A percentile compares a stretch with the other conserved stretches of the same genome.
Evolutionary conservation across 805 yeast genomes (phyloP).

Genomic region (Candida ulmi): DNA sequence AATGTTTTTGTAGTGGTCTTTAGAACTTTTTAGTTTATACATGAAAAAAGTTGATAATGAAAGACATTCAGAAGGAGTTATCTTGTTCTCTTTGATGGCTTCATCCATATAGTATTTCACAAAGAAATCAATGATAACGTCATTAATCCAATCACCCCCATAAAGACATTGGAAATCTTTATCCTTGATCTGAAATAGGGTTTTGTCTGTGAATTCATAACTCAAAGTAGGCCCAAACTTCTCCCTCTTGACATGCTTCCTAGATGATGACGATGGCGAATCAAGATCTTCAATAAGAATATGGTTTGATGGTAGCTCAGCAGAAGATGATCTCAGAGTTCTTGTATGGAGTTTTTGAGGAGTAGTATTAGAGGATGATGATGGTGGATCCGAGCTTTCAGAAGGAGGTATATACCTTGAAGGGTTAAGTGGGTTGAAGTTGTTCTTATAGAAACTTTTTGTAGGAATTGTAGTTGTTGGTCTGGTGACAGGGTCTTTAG

Average conservation of each 20-base stretch:
- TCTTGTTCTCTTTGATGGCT: slow-evolving; percentile 3
- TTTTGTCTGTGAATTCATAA: slow-evolving; percentile 48
- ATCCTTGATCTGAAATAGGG: slow-evolving; percentile 50
- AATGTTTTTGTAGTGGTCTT: slow-evolving; percentile 53
- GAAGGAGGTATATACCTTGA: too few relatives aligned
- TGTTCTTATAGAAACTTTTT: too few relatives aligned
- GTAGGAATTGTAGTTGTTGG: too few relatives aligned
- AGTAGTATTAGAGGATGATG: neutral
- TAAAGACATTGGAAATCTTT: slow-evolving; percentile 76
- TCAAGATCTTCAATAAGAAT: neutral
- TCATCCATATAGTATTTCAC: slow-evolving; percentile 50
- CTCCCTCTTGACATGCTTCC: slow-evolving; percentile 6
- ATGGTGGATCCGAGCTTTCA: too few relatives aligned
- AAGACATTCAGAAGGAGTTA: slow-evolving; percentile 21
- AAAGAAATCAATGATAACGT: slow-evolving; percentile 81
- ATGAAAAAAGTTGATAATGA: slow-evolving; percentile 83
- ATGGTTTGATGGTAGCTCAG: too few relatives aligned
- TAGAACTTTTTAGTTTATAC: slow-evolving; percentile 47
- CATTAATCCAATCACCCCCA: slow-evolving; percentile 86
- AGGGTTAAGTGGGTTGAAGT: too few relatives aligned
- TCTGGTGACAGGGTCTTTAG: too few relatives aligned
- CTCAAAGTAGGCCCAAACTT: slow-evolving; percentile 37
- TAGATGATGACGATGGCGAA: too few relatives aligned
- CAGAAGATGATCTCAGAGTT: neutral
- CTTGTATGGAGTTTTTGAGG: neutral